Conservation (phyloP, 768 basidiomycete species). For the Trametes maxima region DNA sequence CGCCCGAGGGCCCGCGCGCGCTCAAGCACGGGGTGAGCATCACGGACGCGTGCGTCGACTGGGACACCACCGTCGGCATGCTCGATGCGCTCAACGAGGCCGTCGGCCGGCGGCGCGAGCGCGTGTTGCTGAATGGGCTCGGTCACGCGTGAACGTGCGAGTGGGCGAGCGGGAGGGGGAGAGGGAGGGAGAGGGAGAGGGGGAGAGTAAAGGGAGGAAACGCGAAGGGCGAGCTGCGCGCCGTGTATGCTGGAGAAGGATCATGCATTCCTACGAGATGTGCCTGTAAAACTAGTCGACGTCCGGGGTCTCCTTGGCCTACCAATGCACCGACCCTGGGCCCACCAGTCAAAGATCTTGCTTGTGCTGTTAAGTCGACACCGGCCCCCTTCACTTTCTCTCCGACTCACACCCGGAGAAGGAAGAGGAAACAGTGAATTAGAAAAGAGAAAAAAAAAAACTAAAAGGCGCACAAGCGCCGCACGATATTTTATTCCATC, state of each 20-base stretch:
- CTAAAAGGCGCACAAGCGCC: background rate
- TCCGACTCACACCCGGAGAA: background rate
- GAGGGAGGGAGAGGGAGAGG: background rate
- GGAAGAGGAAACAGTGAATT: background rate
- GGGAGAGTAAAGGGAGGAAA: background rate
- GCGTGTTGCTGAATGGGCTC: conserved; percentile 43
- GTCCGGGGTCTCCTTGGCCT: background rate
- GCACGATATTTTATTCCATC: conserved; percentile 19
- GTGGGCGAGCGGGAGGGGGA: conserved; percentile 10
- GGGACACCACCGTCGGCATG: conserved; percentile 77
- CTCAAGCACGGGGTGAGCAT: conserved; percentile 85
- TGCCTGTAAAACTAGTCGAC: background rate
- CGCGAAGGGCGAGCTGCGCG: background rate
- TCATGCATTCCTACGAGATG: background rate
- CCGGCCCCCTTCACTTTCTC: background rate
- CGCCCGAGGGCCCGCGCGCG: conserved; percentile 58
- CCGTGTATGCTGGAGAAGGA: background rate
- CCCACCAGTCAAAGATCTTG: too few relatives aligned
- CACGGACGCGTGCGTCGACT: conserved; percentile 91
- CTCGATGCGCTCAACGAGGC: conserved; percentile 67
- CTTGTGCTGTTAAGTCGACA: too few relatives aligned
- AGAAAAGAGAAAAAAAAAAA: background rate
- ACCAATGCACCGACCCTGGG: too few relatives aligned
- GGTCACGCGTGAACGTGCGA: conserved; percentile 9
- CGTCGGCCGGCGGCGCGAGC: conserved; percentile 48